These are phyloP conservation scores for Pseudotsuga menziesii DNA, from an alignment of 75 land plant genomes.

Conservation along the genomic window DNA sequence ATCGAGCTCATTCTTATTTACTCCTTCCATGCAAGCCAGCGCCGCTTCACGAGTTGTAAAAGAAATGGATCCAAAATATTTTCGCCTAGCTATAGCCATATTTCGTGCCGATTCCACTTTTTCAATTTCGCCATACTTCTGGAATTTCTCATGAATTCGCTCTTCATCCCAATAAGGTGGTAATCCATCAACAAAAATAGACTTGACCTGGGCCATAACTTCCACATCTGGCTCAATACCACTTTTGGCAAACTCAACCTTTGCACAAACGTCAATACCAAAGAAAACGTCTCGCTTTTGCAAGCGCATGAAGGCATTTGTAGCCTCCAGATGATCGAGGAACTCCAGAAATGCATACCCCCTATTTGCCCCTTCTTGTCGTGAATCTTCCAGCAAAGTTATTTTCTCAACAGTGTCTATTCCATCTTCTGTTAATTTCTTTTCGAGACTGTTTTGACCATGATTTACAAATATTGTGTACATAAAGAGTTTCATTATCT, in stretches of 20 bases:
- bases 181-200: constrained; percentile 51
- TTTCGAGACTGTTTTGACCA: constrained; percentile 40
- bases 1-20: constrained; percentile 31
- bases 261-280: constrained; percentile 31
- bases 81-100: constrained; percentile 32
- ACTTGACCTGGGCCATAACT: constrained; percentile 70
- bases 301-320: constrained; percentile 27
- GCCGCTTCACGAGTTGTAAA: constrained; percentile 41
- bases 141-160: constrained; percentile 28
- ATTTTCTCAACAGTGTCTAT: constrained; percentile 26
- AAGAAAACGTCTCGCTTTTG: constrained; percentile 26
- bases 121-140: constrained; percentile 46
- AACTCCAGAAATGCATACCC: constrained; percentile 33
- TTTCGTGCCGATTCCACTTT: constrained; percentile 37
- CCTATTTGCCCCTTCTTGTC: constrained; percentile 20
- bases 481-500: constrained; percentile 37
- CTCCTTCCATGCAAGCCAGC: constrained; percentile 42
- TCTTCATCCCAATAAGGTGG: constrained; percentile 55
- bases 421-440: constrained; percentile 19
- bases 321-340: constrained; percentile 28
- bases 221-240: constrained; percentile 66
- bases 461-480: constrained; percentile 35
- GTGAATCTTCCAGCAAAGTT: constrained; percentile 15
- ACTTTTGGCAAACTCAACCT: constrained; percentile 28
- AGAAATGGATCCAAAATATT: constrained; percentile 49